Base-by-base conservation (phyloP, 306 rosid species). In the Biancaea sappan region DNA sequence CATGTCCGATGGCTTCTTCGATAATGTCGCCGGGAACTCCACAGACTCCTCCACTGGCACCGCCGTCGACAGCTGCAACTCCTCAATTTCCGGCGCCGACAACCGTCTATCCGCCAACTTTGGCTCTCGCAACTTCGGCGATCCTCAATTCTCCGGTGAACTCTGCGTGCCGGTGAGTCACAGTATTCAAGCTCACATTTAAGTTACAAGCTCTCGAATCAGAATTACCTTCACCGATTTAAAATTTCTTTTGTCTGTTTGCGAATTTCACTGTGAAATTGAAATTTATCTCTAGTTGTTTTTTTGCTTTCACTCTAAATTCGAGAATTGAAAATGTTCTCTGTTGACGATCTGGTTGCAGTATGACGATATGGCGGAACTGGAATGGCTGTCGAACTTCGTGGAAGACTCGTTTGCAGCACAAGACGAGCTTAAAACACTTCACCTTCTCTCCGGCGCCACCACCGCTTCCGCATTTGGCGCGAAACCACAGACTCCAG, bases 91-190 rank as follows among this genome's bases (percentile, higher is more conserved):
- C 4, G 86, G 90, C 3, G 69, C 86, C 0, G 86, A 86, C 9
- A 85, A 83, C 51, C 93, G 76, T 0, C 82, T 90, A 22, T 56
- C 81, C 10, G 77, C 78, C 22, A 76, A 76, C 82, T 68, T 86
- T 51, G 86, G 79, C 51, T 82, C 89, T 4, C 85, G 87, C 6
- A 79, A 82, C 41, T 91, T 89, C 60, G 74, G 80, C 2, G 96
- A 90, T 56, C 76, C 85, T 12, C 97, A 87, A 31, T 84, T 90
- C 83, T 64, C 92, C 76, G 95, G 96, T 0, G 96, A 92, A 58
- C 90, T 94, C 54, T 86, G 87, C 34, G 88, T 90, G 77, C 95
- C 98, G 98, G 98, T 90, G 74, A 62, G 63, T 76, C 66, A n/a
- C 29, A 22, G 0, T 21, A 58, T 51, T 15, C 25, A 4, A 48